Evolutionary conservation across 176 grass and related monocot genomes (phyloP), one percentile per base, ranked within the genome.

Genomic region (Ensete glaucum): DNA sequence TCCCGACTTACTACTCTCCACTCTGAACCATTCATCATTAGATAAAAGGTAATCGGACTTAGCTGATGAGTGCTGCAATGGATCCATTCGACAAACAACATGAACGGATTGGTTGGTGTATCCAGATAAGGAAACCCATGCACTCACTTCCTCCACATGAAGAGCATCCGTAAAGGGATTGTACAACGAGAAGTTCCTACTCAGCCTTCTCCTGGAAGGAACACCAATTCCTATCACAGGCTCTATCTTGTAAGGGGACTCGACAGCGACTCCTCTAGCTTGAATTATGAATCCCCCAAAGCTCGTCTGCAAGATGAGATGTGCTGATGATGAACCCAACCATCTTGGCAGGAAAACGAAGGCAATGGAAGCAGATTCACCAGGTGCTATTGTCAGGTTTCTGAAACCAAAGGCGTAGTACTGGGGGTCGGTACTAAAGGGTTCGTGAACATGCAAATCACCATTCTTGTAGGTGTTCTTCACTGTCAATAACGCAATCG

Each of bases 271-370:
- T 72, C 95, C 95, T 84, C 87, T 91, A 21, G 88, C 90, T 55
- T 87, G 90, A 81, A 99, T 83, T 80, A 99, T 87, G 73, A 99
- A 99, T 29, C 95, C 95, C 70, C 90, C 90, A 74, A 91, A 76
- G 80, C 83, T 94, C 6, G 90, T 99, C 87, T 99, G 90, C 85
- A 99, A 60, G 63, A 99, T 78, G 69, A 99, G 72, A 82, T 91
- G 95, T 0, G 86, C 88, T 11, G 86, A 85, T 9, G 85, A 91
- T 54, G 79, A 89, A 34, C 90, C 95, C 79, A 89, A 51, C 81
- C 83, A 77, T 62, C 85, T 90, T 13, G 95, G 95, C 72, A 99
- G 67, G 88, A 99, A 94, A 78, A 94, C 53, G 76, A 99, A 94
- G 55, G 76, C 76, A 53, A 94, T 71, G 0, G 84, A 85, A 34